Evolutionary conservation across 2,329 filamentous ascomycete species (phyloP), one percentile per base, ranked within the genome.

Genomic region (Fusarium sp.): DNA sequence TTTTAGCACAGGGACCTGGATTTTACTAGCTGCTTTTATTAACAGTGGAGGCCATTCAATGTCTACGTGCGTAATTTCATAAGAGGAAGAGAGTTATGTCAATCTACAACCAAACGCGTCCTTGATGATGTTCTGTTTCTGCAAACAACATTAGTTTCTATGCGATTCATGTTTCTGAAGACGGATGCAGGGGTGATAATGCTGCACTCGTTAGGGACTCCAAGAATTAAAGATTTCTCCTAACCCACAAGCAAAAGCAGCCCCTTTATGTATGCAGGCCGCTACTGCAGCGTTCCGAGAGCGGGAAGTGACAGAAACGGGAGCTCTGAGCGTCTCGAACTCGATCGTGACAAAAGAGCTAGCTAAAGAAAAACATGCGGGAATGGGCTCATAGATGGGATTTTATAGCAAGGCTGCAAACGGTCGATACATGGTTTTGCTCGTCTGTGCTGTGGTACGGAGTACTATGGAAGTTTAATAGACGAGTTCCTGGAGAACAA

Each of bases 201-300:
- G 34, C 34, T 36, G 43, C 28, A 48, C 48, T 19, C 36, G 57
- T 32, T 42, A 44, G 46, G 23, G 20, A 62, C 49, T 51, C 42
- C 46, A 32, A 46, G 26, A 43, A 40, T 60, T 50, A 24, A 53
- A 40, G 32, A 32, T 28, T 42, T 47, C 56, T 34, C 42, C 30
- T 44, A 51, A 36, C 23, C 58, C 42, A 54, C 45, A 48, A 38
- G 14, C 38, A 40, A 46, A 46, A 67, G 53, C 45, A 52, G 49
- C 59, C 64, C 63, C 67, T 68, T 69, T 65, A 56, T 49, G 47
- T 46, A 56, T 69, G 67, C 63, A 69, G 55, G 51, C 66, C 53
- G n/a, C 66, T 69, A 67, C 62, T 68, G 66, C 66, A 68, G 30
- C 32, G 65, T 62, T 62, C 65, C 65, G 62, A 56, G 57, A 69